phyloP scores from a whole-genome alignment of 352 stramenopile species.

The Phytophthora melonis region DNA sequence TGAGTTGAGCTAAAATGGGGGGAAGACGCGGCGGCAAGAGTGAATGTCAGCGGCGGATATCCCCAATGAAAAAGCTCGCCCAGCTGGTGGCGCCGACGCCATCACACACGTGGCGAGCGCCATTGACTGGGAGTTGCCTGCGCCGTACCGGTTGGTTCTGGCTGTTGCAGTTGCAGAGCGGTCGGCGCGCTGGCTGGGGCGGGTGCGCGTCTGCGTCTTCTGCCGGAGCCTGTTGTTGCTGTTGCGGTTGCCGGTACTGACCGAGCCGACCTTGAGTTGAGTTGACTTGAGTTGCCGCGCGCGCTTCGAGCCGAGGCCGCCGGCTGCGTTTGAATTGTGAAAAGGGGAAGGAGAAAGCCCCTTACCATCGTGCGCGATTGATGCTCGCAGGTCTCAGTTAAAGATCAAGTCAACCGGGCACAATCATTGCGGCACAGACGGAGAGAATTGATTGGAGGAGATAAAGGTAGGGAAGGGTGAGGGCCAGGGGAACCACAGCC shows the following conservation, averaged over 20 bases:
- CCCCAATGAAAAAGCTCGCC: conserved; percentile 27
- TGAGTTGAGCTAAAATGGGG: conserved; percentile 14
- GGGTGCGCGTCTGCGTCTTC: conserved; percentile 18
- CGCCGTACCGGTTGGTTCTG: conserved; percentile 21
- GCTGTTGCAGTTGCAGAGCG: not conserved
- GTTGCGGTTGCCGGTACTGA: not conserved
- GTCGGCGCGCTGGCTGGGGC: too few relatives aligned
- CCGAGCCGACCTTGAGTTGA: conserved; percentile 1
- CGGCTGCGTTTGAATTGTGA: conserved; percentile 33
- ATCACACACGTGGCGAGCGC: not conserved
- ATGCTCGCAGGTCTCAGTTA: conserved; percentile 7
- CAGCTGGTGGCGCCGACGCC: conserved; percentile 21
- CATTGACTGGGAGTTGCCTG: not conserved
- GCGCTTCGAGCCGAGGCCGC: conserved; percentile 10
- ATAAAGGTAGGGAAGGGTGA: conserved; percentile 64
- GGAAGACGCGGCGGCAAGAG: conserved; percentile 25
- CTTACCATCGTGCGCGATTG: conserved; percentile 6
- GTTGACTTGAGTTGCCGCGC: conserved; percentile 21
- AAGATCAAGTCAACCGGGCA: not conserved
- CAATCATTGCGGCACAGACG: conserved; percentile 22
- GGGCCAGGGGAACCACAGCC: conserved; percentile 48
- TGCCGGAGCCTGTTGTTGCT: conserved; percentile 22
- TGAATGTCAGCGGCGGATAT: conserved; percentile 41
- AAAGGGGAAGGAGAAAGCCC: conserved; percentile 33
- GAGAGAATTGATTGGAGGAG: conserved; percentile 56